Evolutionary conservation across 768 basidiomycete species (phyloP), one percentile per base, ranked within the genome.

Genomic region (Phanerochaete sordida): DNA sequence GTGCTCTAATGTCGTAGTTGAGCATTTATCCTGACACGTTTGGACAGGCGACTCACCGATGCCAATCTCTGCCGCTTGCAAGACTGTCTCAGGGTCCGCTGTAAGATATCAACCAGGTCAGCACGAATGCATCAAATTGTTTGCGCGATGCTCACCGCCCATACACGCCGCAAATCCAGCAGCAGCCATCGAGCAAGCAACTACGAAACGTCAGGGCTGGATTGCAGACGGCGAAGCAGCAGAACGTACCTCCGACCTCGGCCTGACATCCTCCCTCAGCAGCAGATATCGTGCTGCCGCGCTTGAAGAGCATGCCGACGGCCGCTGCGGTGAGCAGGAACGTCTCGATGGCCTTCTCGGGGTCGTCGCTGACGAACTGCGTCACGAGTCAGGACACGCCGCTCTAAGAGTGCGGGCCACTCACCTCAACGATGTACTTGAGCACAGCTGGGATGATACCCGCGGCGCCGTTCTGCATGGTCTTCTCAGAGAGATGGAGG

Each of bases 181-280:
- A 56, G 88, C 88, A 0, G 95, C 96, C 96, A 98, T 98, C 3
- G 93, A 93, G 68, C 93, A 93, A 1, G 96, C 95, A 44, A 98
- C 96, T 84, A 59, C 46, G 16, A 45, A 54, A 31, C 15, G 46
- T 35, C 51, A 53, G 21, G n/a, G 19, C 59, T 62, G 23, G 43
- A 26, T 43, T 31, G 47, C 13, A 24, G 19, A 39, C 43, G 24
- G 46, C 24, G 61, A 58, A 46, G 33, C 58, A 12, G 21, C 12
- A 24, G 21, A 43, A 67, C 76, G 30, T 68, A 89, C 90, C 90
- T 71, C 95, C 95, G 3, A 98, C 95, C 76, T 96, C 94, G 21
- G 94, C 94, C 76, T 94, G 92, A 72, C 94, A 96, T 12, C 87
- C 94, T 21, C 95, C 95, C 74, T 98, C 96, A 0, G 96, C 95